Conservation (phyloP, 2,329 filamentous ascomycete species). For the Ophiostoma sp. region DNA sequence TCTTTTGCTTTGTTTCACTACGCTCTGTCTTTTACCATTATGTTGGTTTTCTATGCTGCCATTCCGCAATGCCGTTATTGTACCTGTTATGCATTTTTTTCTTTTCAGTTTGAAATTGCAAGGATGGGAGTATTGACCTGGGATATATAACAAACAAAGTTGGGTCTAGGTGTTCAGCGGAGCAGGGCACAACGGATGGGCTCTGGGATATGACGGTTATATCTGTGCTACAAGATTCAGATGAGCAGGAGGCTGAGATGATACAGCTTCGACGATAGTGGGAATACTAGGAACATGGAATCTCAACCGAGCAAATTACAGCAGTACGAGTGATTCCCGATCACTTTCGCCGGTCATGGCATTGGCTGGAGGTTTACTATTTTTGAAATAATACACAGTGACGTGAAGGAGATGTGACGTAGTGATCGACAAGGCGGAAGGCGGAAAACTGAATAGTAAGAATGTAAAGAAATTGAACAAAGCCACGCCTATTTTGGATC, state of each 20-base stretch:
- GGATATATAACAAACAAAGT: not conserved
- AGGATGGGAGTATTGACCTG: not conserved
- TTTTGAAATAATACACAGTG: too few species aligned
- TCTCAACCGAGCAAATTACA: not conserved
- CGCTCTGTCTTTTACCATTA: not conserved
- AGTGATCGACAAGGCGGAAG: too few species aligned
- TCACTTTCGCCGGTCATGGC: too few species aligned
- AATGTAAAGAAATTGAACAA: not conserved
- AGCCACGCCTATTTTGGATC: not conserved
- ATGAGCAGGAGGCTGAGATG: not conserved
- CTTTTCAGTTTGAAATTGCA: not conserved
- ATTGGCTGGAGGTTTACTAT: too few species aligned
- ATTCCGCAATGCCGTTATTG: not conserved
- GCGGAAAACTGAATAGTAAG: too few species aligned
- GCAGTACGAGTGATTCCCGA: too few species aligned
- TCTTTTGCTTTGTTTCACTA: not conserved
- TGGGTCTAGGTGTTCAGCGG: not conserved
- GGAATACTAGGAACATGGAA: not conserved
- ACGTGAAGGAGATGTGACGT: too few species aligned
- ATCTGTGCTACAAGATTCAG: not conserved
- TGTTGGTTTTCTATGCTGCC: not conserved
- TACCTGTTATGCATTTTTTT: not conserved
- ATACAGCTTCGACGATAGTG: not conserved
- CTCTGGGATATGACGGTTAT: slow-evolving; percentile 7
- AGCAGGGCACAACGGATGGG: not conserved